Conservation (phyloP, 768 basidiomycete genomes). For the Tricholoma hemisulphureum region DNA sequence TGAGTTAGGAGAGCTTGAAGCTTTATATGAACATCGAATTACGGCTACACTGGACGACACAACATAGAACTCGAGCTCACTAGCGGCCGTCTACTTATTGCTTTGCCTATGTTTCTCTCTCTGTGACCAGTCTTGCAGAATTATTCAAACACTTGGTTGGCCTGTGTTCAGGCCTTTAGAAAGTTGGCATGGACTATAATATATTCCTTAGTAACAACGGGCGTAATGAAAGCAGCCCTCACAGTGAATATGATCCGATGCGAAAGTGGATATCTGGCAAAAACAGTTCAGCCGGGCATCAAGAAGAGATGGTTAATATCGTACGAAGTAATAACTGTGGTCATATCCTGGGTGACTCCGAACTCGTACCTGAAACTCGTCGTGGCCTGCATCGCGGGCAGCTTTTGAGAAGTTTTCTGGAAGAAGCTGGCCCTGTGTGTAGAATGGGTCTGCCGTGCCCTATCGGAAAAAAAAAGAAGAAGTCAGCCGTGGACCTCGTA, state of each 20-base stretch:
- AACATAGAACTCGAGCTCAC: slow-evolving; percentile 10
- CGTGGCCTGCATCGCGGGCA: slow-evolving; percentile 69
- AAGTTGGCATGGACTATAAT: slow-evolving; percentile 81
- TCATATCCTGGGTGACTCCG: slow-evolving; percentile 83
- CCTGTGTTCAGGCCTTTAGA: slow-evolving; percentile 59
- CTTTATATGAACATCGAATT: slow-evolving; percentile 59
- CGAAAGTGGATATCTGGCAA: slow-evolving; percentile 82
- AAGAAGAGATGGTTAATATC: slow-evolving; percentile 10
- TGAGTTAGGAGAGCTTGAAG: slow-evolving; percentile 60
- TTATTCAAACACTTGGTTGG: slow-evolving; percentile 2
- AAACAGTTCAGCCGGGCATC: background rate
- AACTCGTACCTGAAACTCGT: slow-evolving; percentile 74
- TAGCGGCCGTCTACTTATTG: background rate
- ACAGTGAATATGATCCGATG: slow-evolving; percentile 88
- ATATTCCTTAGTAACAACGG: slow-evolving; percentile 7
- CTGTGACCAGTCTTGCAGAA: background rate
- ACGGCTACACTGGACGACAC: slow-evolving; percentile 13
- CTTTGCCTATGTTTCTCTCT: background rate
- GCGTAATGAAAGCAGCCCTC: slow-evolving; percentile 29
- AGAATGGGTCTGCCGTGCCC: slow-evolving; percentile 83
- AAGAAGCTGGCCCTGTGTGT: slow-evolving; percentile 81
- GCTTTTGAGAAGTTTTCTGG: slow-evolving; percentile 87
- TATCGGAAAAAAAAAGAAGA: slow-evolving; percentile 23
- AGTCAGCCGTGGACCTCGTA: background rate
- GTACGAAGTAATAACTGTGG: slow-evolving; percentile 84